These are phyloP conservation scores for Russula dissimulans DNA, from an alignment of 768 basidiomycete genomes.

Conservation along the genomic window DNA sequence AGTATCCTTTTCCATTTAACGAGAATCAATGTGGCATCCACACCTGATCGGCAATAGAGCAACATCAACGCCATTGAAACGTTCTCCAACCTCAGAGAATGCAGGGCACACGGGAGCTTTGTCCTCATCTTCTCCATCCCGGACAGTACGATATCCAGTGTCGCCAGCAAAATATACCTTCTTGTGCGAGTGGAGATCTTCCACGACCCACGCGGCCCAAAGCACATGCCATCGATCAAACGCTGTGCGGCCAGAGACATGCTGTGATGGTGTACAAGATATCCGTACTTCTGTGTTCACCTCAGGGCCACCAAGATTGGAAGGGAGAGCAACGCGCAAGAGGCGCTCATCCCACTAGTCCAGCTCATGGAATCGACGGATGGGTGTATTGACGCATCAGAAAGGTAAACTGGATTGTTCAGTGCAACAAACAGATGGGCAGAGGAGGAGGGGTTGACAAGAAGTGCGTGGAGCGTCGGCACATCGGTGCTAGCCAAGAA, in stretches of 20 bases:
- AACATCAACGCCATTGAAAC: constrained; percentile 50
- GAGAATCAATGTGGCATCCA: constrained; percentile 10
- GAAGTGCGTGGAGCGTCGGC: constrained; percentile 27
- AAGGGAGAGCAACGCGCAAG: constrained; percentile 25
- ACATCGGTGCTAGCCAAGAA: constrained; percentile 26
- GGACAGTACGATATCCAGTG: constrained; percentile 49
- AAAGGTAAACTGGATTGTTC: constrained; percentile 33
- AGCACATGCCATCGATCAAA: constrained; percentile 48
- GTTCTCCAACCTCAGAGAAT: constrained; percentile 60
- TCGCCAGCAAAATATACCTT: constrained; percentile 62
- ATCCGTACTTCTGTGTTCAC: constrained; percentile 32
- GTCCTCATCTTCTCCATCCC: constrained; percentile 38
- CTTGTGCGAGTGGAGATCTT: constrained; percentile 39
- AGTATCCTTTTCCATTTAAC: background rate
- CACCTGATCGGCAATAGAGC: constrained; percentile 63
- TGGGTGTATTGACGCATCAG: constrained; percentile 24
- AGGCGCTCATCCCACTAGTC: constrained; percentile 42
- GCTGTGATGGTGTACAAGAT: constrained; percentile 57
- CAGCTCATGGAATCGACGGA: constrained; percentile 31
- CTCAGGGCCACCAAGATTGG: background rate
- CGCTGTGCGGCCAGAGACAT: constrained; percentile 43
- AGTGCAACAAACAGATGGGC: constrained; percentile 40
- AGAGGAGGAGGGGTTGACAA: constrained; percentile 14
- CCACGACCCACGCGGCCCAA: constrained; percentile 60
- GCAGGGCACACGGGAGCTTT: constrained; percentile 56